These are phyloP conservation scores for Sisymbrium irio DNA, from an alignment of 345 rosid species.

Conservation along the genomic window DNA sequence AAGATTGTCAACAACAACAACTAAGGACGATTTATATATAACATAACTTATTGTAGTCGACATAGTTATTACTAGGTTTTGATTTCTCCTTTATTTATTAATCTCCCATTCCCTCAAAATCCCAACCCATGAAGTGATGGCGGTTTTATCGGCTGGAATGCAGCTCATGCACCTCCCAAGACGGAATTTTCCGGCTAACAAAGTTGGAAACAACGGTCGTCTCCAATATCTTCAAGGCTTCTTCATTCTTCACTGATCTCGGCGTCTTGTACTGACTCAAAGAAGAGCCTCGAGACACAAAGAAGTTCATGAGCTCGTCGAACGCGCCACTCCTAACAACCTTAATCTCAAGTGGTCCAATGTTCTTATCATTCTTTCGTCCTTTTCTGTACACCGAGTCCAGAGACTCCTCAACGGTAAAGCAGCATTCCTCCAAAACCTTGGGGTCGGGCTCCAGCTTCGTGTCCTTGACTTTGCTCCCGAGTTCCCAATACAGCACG, in stretches of 20 bases:
- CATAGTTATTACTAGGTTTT: background rate
- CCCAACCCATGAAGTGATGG: background rate
- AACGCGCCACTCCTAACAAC: constrained; percentile 66
- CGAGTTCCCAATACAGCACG: constrained; percentile 79
- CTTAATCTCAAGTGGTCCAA: constrained; percentile 77
- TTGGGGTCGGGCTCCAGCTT: constrained; percentile 32
- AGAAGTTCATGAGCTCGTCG: constrained; percentile 75
- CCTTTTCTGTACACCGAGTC: constrained; percentile 69
- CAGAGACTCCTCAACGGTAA: constrained; percentile 59
- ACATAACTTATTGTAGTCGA: background rate
- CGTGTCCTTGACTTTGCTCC: constrained; percentile 16
- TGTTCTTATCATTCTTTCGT: constrained; percentile 63
- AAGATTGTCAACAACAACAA: background rate
- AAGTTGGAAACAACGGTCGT: constrained; percentile 49
- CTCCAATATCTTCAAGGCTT: constrained; percentile 51
- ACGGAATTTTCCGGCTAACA: constrained; percentile 56
- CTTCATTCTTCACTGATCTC: constrained; percentile 56
- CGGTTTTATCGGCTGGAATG: constrained; percentile 16
- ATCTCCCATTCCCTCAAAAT: background rate
- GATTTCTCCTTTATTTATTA: background rate
- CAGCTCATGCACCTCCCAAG: constrained; percentile 42
- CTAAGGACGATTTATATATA: too few species aligned
- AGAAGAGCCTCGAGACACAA: constrained; percentile 71
- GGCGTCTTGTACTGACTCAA: constrained; percentile 91
- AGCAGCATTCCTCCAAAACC: constrained; percentile 72